Base-by-base conservation (phyloP, 192 early-diverging fungal species). In the Haplosporangium gracile region DNA sequence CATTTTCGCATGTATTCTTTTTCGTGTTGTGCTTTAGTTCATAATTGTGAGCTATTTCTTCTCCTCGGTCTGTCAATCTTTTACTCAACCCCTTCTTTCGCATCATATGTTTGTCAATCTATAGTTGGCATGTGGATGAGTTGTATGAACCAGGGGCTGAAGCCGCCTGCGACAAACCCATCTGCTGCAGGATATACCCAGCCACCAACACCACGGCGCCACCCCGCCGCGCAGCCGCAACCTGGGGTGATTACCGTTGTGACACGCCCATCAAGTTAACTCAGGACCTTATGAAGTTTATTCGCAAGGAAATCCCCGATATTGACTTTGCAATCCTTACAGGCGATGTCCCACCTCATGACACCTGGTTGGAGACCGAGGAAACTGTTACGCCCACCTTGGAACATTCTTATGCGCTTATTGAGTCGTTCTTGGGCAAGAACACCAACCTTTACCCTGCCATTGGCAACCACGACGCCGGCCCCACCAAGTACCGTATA, bases 401-500 rank as follows among this genome's bases (percentile, higher is more conserved):
- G 13, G 72, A 72, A 1, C n/a, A 45, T 29, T 80, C 91, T 4
- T 91, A 88, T 71, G 22, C 42, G 2, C 13, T 74, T 20, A 75
- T 92, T 24, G 81, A 88, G 26, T 38, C 74, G 5, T 26, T 92
- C 2, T 39, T 36, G 26, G 29, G 69, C 1, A 79, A 70, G 24
- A 29, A 10, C 9, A 16, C 20, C 20, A 75, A 75, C 18, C 42
- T 85, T 55, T 91, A 91, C 57, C 91, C 91, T 5, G 75, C 89
- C n/a, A 80, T 92, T 47, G 91, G 91, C 26, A 92, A 92, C 72
- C 91, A 92, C 53, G 91, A 92, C 34, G 77, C 87, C 40, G 90
- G 88, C 5, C 91, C 91, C 7, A 78, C 83, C 45, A 85, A 78
- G 80, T 82, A 82, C 34, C 18, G 29, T 10, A 8, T 43, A 16